Evolutionary conservation across 345 rosid species (phyloP).

Genomic region (Passiflora organensis): DNA sequence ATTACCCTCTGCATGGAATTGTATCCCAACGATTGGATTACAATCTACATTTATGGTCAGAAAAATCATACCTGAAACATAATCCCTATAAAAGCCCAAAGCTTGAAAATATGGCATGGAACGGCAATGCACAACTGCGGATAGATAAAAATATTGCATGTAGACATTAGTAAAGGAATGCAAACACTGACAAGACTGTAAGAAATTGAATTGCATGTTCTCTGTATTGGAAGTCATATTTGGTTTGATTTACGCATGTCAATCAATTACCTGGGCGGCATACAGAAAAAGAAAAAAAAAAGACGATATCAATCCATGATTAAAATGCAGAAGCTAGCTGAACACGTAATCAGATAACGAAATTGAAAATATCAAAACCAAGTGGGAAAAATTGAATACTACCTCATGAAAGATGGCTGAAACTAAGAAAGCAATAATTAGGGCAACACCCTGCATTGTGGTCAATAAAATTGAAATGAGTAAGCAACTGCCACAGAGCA

Average conservation of each 20-base stretch:
- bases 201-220: too few species aligned
- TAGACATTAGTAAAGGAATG: background rate
- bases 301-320: too few species aligned
- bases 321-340: too few species aligned
- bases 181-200: too few species aligned
- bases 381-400: slow-evolving; percentile 4
- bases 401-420: slow-evolving; percentile 99
- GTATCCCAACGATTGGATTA: too few species aligned
- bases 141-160: slow-evolving; percentile 5
- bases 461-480: background rate
- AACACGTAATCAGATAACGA: background rate
- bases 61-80: slow-evolving; percentile 86
- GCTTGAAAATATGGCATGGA: slow-evolving; percentile 87
- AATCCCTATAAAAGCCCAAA: slow-evolving; percentile 93
- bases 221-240: too few species aligned
- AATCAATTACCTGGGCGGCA: too few species aligned
- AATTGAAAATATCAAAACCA: too few species aligned
- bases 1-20: background rate
- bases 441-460: slow-evolving; percentile 52
- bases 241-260: too few species aligned
- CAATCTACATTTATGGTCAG: too few species aligned
- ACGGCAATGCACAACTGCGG: slow-evolving; percentile 87
- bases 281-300: background rate
- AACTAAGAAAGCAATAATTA: slow-evolving; percentile 67
- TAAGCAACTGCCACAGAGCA: background rate